phyloP scores from a whole-genome alignment of 768 basidiomycete genomes.

The Podaxis sp. region DNA sequence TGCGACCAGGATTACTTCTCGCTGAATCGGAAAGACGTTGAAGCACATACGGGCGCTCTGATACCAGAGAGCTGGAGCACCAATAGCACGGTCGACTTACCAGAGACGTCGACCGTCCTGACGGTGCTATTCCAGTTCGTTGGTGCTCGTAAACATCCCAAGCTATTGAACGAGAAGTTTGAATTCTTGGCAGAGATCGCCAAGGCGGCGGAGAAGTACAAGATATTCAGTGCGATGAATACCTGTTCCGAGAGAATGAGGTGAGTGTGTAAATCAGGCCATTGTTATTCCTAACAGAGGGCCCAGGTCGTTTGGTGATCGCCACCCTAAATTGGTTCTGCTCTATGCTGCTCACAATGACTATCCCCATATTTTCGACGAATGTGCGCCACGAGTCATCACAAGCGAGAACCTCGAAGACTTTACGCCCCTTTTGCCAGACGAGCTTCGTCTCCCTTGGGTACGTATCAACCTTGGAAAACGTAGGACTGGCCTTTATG shows the following conservation, averaged over 20 bases:
- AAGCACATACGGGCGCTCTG: conserved; percentile 16
- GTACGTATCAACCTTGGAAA: not conserved
- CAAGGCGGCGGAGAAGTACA: conserved; percentile 16
- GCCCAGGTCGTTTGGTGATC: conserved; percentile 3
- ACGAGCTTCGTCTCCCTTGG: conserved; percentile 2
- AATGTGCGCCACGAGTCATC: conserved; percentile 1
- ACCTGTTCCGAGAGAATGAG: conserved; percentile 12
- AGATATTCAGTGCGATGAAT: conserved; percentile 17
- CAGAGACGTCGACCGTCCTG: conserved; percentile 16
- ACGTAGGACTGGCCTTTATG: too few relatives aligned
- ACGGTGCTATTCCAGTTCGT: conserved; percentile 19
- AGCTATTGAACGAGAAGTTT: conserved; percentile 6
- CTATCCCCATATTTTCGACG: conserved; percentile 6
- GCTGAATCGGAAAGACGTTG: conserved; percentile 18
- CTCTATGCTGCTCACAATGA: conserved; percentile 10
- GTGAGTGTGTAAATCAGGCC: not conserved
- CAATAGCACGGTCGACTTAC: conserved; percentile 4
- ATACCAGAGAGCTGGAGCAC: conserved; percentile 15
- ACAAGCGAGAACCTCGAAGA: conserved; percentile 8
- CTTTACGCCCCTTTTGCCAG: conserved; percentile 1
- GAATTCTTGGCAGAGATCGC: conserved; percentile 13
- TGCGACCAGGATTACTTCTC: not conserved
- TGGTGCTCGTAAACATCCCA: conserved; percentile 13
- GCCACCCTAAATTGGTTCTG: conserved; percentile 7
- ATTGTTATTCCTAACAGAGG: not conserved